These are phyloP conservation scores for Ascochyta rabiei DNA, from an alignment of 2,329 filamentous ascomycete species.

Conservation along the genomic window DNA sequence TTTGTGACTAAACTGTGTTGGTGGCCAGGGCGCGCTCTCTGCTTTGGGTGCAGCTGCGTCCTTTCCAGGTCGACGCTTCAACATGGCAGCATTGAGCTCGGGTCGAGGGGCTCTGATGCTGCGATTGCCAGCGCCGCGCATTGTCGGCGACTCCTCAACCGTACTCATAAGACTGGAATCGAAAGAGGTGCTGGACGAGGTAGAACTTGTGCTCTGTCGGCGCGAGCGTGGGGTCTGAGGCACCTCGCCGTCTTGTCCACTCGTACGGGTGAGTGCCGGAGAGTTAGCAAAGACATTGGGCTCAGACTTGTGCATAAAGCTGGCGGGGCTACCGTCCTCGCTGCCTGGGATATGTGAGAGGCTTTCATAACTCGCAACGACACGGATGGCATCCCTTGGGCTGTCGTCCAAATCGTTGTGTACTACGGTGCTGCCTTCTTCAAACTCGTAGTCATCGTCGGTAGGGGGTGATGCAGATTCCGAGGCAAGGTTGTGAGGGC, in stretches of 20 bases:
- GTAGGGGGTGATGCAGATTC: constrained; percentile 1
- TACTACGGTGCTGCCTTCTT: constrained; percentile 44
- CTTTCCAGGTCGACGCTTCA: constrained; percentile 45
- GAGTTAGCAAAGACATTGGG: constrained; percentile 18
- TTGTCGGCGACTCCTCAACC: constrained; percentile 46
- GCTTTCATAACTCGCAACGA: constrained; percentile 7
- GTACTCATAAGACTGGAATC: constrained; percentile 40
- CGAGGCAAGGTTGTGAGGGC: not conserved
- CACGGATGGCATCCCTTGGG: constrained; percentile 1
- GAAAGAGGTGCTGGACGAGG: constrained; percentile 38
- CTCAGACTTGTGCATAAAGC: constrained; percentile 3
- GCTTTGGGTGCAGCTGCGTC: constrained; percentile 48
- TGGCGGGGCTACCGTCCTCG: constrained; percentile 7
- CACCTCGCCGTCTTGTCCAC: constrained; percentile 24
- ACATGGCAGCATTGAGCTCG: constrained; percentile 53
- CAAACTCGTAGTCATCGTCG: constrained; percentile 41
- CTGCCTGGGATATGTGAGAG: constrained; percentile 1
- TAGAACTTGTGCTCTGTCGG: constrained; percentile 38
- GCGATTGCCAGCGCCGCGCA: constrained; percentile 37
- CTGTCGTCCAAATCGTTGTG: constrained; percentile 35
- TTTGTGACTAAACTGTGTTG: constrained; percentile 42
- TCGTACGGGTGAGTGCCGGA: constrained; percentile 28
- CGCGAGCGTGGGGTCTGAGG: constrained; percentile 43
- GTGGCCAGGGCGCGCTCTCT: constrained; percentile 41
- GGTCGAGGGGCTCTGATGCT: constrained; percentile 40